phyloP scores from a whole-genome alignment of 2,329 filamentous ascomycete genomes.

The Diaporthe humulicola region DNA sequence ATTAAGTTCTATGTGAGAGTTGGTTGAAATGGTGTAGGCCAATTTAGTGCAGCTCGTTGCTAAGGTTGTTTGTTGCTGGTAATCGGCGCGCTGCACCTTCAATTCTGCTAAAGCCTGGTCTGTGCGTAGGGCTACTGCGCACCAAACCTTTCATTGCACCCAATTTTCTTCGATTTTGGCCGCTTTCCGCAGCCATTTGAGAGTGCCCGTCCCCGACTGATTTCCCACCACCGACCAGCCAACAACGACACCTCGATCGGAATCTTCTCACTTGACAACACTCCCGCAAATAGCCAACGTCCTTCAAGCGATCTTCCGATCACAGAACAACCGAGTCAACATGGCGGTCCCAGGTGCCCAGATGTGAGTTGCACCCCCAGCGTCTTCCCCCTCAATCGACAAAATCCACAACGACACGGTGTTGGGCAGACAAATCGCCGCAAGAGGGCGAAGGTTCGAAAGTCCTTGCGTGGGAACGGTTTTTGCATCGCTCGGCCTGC shows the following conservation, averaged over 20 bases:
- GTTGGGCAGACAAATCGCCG: neutral
- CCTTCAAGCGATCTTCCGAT: constrained; percentile 47
- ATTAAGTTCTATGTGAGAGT: neutral
- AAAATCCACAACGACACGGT: neutral
- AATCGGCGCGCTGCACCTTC: neutral
- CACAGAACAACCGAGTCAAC: constrained; percentile 56
- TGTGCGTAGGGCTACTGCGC: constrained; percentile 20
- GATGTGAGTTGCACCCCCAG: constrained; percentile 64
- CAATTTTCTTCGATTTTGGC: constrained; percentile 15
- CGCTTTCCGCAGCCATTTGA: neutral
- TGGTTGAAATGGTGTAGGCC: neutral
- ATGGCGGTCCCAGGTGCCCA: constrained; percentile 74
- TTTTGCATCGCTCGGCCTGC: neutral
- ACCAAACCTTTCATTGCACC: constrained; percentile 6
- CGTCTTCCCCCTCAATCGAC: neutral
- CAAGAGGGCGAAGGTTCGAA: neutral
- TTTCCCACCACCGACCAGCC: constrained; percentile 33
- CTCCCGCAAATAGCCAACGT: constrained; percentile 46
- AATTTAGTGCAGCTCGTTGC: neutral
- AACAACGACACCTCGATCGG: constrained; percentile 42
- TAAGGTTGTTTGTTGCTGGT: neutral
- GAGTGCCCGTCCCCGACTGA: constrained; percentile 10
- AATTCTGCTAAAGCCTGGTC: neutral
- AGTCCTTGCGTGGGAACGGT: neutral
- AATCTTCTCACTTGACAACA: constrained; percentile 31